phyloP scores from a whole-genome alignment of 2,329 filamentous ascomycete genomes.

The Neurospora crassa region DNA sequence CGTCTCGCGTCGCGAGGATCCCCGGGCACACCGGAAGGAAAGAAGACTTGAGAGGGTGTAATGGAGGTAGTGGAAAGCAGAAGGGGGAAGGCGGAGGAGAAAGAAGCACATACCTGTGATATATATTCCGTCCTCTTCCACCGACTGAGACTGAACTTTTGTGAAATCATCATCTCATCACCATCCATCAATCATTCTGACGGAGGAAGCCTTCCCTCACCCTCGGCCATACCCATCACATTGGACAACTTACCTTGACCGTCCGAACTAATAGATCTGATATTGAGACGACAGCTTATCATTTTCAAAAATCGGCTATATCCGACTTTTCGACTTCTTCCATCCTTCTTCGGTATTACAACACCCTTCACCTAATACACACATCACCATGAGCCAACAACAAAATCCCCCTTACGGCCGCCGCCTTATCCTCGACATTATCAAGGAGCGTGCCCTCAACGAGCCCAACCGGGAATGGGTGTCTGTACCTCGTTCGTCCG shows the following conservation, averaged over 20 bases:
- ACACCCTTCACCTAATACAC: neutral
- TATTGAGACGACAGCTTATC: neutral
- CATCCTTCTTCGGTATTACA: too few relatives aligned
- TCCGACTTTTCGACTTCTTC: too few relatives aligned
- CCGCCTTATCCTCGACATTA: conserved; percentile 28
- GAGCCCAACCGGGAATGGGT: conserved; percentile 27
- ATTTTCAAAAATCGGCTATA: too few relatives aligned
- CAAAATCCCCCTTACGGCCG: conserved; percentile 16
- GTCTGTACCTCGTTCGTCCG: conserved; percentile 24
- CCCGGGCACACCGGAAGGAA: neutral
- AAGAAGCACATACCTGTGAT: neutral
- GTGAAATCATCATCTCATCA: neutral
- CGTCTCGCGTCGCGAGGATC: neutral
- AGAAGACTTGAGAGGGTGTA: neutral
- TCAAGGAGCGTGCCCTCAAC: conserved; percentile 27
- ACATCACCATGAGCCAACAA: neutral
- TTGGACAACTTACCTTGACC: neutral
- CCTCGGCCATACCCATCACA: neutral
- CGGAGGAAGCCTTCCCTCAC: neutral
- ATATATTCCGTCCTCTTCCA: neutral
- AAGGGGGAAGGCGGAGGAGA: neutral
- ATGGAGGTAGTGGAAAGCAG: neutral
- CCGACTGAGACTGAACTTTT: neutral
- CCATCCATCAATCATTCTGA: neutral
- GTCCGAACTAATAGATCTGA: neutral